Evolutionary conservation across 2,329 filamentous ascomycete species (phyloP), one percentile per base, ranked within the genome.

Genomic region (Metarhizium album): DNA sequence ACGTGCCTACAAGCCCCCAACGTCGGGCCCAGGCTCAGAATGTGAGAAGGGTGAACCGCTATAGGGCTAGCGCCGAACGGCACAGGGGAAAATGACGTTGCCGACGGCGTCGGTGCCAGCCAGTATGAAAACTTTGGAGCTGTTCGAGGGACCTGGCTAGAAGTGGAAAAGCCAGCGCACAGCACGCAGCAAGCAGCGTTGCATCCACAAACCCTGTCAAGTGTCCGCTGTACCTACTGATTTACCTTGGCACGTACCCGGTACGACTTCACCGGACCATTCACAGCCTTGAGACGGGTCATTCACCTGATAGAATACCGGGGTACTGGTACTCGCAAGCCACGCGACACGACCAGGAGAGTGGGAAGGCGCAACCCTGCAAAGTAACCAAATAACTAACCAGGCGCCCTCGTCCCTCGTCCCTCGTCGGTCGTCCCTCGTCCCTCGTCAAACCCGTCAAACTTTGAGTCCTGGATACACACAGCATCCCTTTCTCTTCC

Each of bases 291-390:
- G 2, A 16, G 4, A 35, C 11, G 33, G 33, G 33, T 35, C 33
- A 35, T 35, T n/a, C 14, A 35, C 33, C 4, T 35, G 4, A 35
- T 4, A 35, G 3, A 35, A 35, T 29, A 29, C 7, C 33, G 7
- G 11, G 14, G 33, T 14, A 35, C 33, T 35, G 33, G 16, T 13
- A 35, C 14, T 35, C 33, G 29, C 33, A 9, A 8, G 38, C 47
- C 47, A 49, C 47, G 47, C 47, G 47, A 43, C 47, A 49, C 47
- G 27, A 45, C 14, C 27, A 14, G 14, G 13, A 35, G n/a, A 48
- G 35, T 27, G 46, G 18, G n/a, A 40, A 20, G 37, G n/a, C 16
- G 37, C 46, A 48, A 48, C 40, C 20, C 14, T 23, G 22, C n/a
- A n/a, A n/a, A n/a, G n/a, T n/a, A n/a, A n/a, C n/a, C n/a, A n/a